Evolutionary conservation across 768 basidiomycete genomes (phyloP), one percentile per base, ranked within the genome.

Genomic region (Amyloporia xantha): DNA sequence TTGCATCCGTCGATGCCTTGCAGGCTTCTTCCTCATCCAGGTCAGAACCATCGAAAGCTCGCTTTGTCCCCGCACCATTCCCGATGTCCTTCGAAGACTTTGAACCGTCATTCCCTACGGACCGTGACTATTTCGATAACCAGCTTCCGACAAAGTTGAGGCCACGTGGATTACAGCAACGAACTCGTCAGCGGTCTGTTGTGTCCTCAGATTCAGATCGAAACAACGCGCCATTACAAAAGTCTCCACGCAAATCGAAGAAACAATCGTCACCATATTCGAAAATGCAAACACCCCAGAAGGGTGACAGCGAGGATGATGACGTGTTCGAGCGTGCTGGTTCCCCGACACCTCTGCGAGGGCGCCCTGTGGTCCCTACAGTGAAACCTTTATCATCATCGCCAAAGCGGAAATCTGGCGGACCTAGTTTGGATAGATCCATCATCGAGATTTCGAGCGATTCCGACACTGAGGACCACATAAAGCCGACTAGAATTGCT

Each of bases 381-480:
- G 6, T 25, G 30, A 37, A 23, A 23, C 7, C 23, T 37, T 12
- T 27, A 13, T 25, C 44, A 3, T 40, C 19, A 12, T 11, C 19
- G 19, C 48, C 43, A 5, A 19, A 19, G 38, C 17, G 28, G 2
- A 20, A 33, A 6, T n/a, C n/a, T n/a, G n/a, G n/a, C n/a, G n/a
- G 35, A 17, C 48, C 28, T 28, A 50, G 45, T 25, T 42, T 54
- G 25, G 50, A 59, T 33, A 15, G 48, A 4, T 53, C 57, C 9
- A 51, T 71, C 20, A 68, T 75, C 23, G 63, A 67, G 12, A 66
- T 74, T 5, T 73, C 70, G 2, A 72, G 69, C 50, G 71, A 68
- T 20, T 67, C 67, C 3, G 69, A 70, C 9, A 53, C 47, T 35
- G 58, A 54, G 2, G 28, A 33, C 7, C 23, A 53, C 6, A 25